Conservation (phyloP, 208 protist species). For the Strigomonas galati region DNA sequence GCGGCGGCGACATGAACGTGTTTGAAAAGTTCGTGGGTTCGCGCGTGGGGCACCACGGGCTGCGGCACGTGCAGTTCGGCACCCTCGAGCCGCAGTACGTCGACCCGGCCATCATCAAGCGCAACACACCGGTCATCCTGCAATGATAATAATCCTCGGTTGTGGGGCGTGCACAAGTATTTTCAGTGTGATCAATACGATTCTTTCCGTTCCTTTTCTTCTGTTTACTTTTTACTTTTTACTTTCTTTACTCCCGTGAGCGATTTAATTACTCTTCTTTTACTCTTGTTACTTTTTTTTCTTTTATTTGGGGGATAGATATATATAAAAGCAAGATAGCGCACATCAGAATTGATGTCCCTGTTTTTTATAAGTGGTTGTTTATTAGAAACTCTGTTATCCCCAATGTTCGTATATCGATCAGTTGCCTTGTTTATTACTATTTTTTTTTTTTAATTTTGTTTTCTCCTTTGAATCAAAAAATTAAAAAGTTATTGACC, state of each 20-base stretch:
- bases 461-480: background rate
- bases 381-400: background rate
- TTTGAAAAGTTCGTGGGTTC: slow-evolving; percentile 13
- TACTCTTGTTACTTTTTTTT: slow-evolving; percentile 1
- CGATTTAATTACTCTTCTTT: slow-evolving; percentile 1
- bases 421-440: background rate
- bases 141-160: too few relatives aligned
- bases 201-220: background rate
- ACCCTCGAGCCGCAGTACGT: slow-evolving; percentile 9
- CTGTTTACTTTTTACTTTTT: slow-evolving; percentile 10
- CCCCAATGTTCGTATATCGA: background rate
- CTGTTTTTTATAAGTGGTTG: background rate
- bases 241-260: background rate
- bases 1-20: background rate
- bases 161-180: background rate
- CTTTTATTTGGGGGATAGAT: background rate
- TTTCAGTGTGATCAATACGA: background rate
- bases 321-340: too few relatives aligned
- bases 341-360: too few relatives aligned
- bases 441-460: background rate
- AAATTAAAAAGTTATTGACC: background rate
- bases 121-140: slow-evolving; percentile 8
- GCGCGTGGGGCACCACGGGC: slow-evolving; percentile 4
- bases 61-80: slow-evolving; percentile 11
- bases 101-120: slow-evolving; percentile 13